Percentiles rank a stretch among this genome's conserved stretches.
Evolutionary conservation across 495 filamentous ascomycete species (phyloP).

Genomic region (Xanthoparmelia taractica): DNA sequence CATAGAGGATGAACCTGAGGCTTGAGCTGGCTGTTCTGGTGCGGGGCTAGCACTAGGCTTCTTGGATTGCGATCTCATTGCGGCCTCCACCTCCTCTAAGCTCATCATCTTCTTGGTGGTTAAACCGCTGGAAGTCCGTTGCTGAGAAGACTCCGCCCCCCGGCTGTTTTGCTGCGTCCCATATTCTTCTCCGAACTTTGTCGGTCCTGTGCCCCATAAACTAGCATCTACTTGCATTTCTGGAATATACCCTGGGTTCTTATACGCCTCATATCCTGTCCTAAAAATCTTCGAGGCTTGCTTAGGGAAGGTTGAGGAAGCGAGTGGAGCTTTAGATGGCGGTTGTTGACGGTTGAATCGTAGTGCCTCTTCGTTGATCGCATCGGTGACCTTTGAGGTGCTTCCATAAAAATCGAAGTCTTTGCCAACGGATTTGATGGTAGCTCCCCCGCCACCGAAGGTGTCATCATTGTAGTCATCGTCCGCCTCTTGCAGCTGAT

Average conservation of each 20-base stretch:
- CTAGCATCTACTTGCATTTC: slow-evolving; percentile 88
- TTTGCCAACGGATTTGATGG: slow-evolving; percentile 56
- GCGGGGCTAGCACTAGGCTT: slow-evolving; percentile 31
- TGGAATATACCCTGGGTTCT: slow-evolving; percentile 64
- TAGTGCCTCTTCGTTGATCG: slow-evolving; percentile 81
- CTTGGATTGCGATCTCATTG: slow-evolving; percentile 67
- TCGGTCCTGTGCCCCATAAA: slow-evolving; percentile 74
- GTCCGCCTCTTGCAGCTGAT: slow-evolving; percentile 83
- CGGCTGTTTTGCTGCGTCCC: slow-evolving; percentile 25
- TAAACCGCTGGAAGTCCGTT: slow-evolving; percentile 24
- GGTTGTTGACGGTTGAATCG: slow-evolving; percentile 65
- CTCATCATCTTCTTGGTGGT: slow-evolving; percentile 81
- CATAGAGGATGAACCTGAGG: slow-evolving; percentile 13
- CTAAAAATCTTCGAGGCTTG: slow-evolving; percentile 50
- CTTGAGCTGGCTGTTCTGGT: slow-evolving; percentile 32
- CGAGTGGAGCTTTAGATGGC: slow-evolving; percentile 33
- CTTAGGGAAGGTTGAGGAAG: slow-evolving; percentile 35
- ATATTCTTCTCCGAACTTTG: slow-evolving; percentile 41
- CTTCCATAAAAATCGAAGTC: slow-evolving; percentile 97
- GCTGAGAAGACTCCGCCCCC: slow-evolving; percentile 20
- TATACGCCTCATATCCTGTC: slow-evolving; percentile 85
- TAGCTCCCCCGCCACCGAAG: slow-evolving; percentile 57
- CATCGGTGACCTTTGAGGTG: slow-evolving; percentile 76
- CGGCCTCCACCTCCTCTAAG: slow-evolving; percentile 92
- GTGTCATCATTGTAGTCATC: slow-evolving; percentile 98